Evolutionary conservation across 2,329 filamentous ascomycete genomes (phyloP).

Genomic region (Alternaria burnsii): DNA sequence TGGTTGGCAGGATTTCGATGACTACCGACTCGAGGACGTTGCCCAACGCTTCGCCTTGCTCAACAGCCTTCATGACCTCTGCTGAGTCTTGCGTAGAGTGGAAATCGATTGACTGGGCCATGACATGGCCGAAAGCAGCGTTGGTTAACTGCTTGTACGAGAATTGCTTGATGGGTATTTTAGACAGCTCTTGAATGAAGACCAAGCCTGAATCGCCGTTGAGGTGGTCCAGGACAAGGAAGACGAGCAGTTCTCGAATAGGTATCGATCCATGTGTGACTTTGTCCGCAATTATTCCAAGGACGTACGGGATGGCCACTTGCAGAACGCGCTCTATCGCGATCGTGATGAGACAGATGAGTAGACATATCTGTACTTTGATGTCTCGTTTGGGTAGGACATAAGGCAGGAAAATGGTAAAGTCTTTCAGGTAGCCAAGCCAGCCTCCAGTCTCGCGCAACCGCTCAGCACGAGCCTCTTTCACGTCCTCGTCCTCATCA

Average conservation of each 20-base stretch:
- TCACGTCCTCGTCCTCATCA: no score
- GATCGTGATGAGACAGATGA: conserved; percentile 72
- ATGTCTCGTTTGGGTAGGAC: conserved; percentile 77
- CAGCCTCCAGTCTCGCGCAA: background rate
- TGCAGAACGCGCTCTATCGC: conserved; percentile 76
- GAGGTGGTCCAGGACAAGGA: conserved; percentile 60
- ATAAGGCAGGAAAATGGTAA: conserved; percentile 77
- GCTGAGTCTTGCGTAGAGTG: conserved; percentile 72
- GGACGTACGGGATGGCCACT: conserved; percentile 79
- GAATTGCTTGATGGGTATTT: conserved; percentile 59
- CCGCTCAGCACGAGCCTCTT: no score
- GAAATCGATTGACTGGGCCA: conserved; percentile 75
- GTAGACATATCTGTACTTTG: conserved; percentile 73
- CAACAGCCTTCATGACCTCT: conserved; percentile 69
- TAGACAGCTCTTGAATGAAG: no score
- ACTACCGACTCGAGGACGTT: conserved; percentile 67
- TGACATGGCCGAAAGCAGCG: conserved; percentile 71
- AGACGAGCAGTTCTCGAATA: conserved; percentile 62
- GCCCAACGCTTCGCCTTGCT: conserved; percentile 68
- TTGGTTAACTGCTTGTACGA: conserved; percentile 66
- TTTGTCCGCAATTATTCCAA: conserved; percentile 79
- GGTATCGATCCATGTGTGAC: conserved; percentile 53
- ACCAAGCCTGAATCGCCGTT: conserved; percentile 63
- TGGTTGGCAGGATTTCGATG: conserved; percentile 70
- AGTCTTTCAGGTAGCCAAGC: conserved; percentile 74